Percentiles rank a stretch among this genome's conserved stretches.
phyloP scores from a whole-genome alignment of 2,329 filamentous ascomycete genomes.

The Neofusicoccum laricinum region DNA sequence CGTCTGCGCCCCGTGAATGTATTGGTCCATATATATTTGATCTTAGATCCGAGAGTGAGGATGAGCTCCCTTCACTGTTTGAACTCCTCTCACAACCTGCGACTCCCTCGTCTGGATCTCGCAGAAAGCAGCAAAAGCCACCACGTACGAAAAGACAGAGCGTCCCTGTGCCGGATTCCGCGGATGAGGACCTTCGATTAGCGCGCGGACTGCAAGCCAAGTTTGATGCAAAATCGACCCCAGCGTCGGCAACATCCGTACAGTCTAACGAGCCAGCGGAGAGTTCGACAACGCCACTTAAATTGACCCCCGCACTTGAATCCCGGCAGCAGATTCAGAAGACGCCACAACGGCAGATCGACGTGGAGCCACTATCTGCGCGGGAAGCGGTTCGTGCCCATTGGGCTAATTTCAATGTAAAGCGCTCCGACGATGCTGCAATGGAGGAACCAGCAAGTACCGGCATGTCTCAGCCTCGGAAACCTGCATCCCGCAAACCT shows the following conservation, averaged over 20 bases:
- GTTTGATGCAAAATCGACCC: neutral
- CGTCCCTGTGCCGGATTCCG: neutral
- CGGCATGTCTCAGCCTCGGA: neutral
- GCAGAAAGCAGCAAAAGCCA: neutral
- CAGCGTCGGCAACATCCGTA: neutral
- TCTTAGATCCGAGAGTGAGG: neutral
- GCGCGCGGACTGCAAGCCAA: neutral
- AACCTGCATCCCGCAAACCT: neutral
- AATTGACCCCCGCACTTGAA: neutral
- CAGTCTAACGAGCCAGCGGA: neutral
- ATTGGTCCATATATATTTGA: neutral
- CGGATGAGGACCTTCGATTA: neutral
- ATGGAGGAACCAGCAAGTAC: neutral
- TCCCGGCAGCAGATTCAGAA: neutral
- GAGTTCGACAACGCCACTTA: neutral
- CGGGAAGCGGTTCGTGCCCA: slow-evolving; percentile 2
- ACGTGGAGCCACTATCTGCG: neutral
- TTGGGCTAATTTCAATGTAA: neutral
- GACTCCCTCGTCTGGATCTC: neutral
- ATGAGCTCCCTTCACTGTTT: neutral
- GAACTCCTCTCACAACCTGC: neutral
- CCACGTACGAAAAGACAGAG: no score
- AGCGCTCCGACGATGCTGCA: neutral
- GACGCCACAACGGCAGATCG: neutral
- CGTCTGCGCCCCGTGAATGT: no score